phyloP scores from a whole-genome alignment of 2,329 filamentous ascomycete genomes.

The Trichoderma sp. region DNA sequence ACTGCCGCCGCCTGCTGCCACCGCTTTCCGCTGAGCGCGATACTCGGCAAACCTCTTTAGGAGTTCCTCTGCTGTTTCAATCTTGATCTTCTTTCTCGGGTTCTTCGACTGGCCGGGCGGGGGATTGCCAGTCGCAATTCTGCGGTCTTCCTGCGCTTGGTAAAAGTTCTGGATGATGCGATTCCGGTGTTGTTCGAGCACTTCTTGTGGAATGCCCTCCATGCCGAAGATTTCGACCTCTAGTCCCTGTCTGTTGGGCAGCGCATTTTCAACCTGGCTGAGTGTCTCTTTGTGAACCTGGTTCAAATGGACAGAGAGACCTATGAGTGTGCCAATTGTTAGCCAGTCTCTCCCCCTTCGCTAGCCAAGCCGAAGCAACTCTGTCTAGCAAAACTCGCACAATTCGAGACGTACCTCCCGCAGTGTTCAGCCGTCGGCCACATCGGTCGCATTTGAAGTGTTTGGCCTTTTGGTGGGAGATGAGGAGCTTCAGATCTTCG shows the following conservation, averaged over 20 bases:
- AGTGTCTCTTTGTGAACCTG: slow-evolving; percentile 97
- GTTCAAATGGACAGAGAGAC: slow-evolving; percentile 94
- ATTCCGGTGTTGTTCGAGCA: slow-evolving; percentile 78
- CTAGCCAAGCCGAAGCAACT: neutral
- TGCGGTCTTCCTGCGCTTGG: slow-evolving; percentile 77
- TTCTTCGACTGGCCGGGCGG: slow-evolving; percentile 64
- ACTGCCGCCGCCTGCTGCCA: slow-evolving; percentile 50
- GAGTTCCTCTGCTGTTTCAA: slow-evolving; percentile 73
- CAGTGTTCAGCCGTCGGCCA: slow-evolving; percentile 83
- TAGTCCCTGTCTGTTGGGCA: slow-evolving; percentile 78
- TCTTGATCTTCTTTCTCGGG: slow-evolving; percentile 66
- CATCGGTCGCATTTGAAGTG: slow-evolving; percentile 98
- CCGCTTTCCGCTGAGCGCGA: slow-evolving; percentile 62
- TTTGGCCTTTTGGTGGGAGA: slow-evolving; percentile 97
- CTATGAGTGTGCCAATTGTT: slow-evolving; percentile 42
- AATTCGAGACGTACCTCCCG: slow-evolving; percentile 65
- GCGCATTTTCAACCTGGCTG: slow-evolving; percentile 83
- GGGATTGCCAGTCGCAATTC: slow-evolving; percentile 79
- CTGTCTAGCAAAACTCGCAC: neutral
- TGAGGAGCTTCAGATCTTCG: slow-evolving; percentile 93
- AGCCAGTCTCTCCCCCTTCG: neutral
- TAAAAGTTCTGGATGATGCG: slow-evolving; percentile 83
- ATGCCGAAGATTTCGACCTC: slow-evolving; percentile 98
- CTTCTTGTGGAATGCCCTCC: slow-evolving; percentile 89
- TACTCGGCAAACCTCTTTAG: slow-evolving; percentile 78